A percentile compares a stretch with the other conserved stretches of the same genome.
These are phyloP conservation scores for Nadsonia commutata DNA, from an alignment of 1,139 yeast species.

Conservation along the genomic window DNA sequence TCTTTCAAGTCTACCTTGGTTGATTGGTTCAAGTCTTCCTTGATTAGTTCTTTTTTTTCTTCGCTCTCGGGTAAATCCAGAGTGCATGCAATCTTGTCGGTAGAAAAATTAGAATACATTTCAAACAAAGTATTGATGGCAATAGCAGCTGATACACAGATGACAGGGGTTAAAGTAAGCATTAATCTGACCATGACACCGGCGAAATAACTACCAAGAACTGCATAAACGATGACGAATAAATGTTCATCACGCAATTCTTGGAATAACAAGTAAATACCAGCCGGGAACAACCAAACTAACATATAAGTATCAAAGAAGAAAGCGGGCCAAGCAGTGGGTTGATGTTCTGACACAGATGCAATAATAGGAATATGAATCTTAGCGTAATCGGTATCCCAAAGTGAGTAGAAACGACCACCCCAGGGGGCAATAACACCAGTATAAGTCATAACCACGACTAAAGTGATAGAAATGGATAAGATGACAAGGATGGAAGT, in stretches of 20 bases:
- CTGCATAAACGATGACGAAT: conserved; percentile 78
- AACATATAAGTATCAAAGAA: conserved; percentile 86
- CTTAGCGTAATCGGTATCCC: conserved; percentile 97
- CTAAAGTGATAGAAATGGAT: conserved; percentile 50
- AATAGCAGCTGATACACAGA: conserved; percentile 82
- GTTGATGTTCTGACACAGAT: conserved; percentile 98
- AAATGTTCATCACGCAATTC: conserved; percentile 87
- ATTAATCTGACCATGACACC: conserved; percentile 98
- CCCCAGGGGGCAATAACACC: conserved; percentile 99
- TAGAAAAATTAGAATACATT: conserved; percentile 54
- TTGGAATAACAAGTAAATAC: conserved; percentile 78
- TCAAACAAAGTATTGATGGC: conserved; percentile 78
- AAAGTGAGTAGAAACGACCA: conserved; percentile 93
- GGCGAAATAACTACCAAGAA: conserved; percentile 89
- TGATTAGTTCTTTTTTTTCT: neutral
- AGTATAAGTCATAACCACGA: conserved; percentile 67
- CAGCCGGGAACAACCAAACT: conserved; percentile 98
- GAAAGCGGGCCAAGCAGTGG: conserved; percentile 98
- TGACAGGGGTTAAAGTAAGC: conserved; percentile 91
- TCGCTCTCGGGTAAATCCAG: neutral
- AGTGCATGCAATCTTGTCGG: conserved; percentile 8
- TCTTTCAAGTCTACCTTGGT: conserved; percentile 5
- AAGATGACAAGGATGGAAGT: conserved; percentile 44
- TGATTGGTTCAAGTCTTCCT: neutral
- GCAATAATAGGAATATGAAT: conserved; percentile 98